Conservation (phyloP, 306 rosid species). For the Begonia loranthoides region DNA sequence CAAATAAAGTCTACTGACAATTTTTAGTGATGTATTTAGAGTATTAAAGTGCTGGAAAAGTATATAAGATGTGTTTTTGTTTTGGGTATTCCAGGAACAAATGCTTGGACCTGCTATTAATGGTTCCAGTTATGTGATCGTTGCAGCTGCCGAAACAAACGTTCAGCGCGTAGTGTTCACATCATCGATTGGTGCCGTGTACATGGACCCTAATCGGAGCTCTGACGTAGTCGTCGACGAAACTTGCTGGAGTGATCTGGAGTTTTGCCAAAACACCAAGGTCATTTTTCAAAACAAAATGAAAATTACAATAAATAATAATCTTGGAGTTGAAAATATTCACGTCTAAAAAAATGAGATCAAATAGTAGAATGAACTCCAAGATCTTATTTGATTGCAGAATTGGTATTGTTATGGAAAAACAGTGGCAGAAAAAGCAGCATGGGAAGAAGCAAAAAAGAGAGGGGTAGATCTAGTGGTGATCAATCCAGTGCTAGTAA, state of each 20-base stretch:
- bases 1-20: neutral
- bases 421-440: slow-evolving; percentile 69
- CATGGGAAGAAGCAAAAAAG: slow-evolving; percentile 56
- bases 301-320: neutral
- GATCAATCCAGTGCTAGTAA: slow-evolving; percentile 69
- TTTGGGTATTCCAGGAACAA: slow-evolving; percentile 25
- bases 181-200: slow-evolving; percentile 8
- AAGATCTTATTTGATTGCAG: slow-evolving; percentile 12
- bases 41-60: no score
- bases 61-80: no score
- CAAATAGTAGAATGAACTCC: no score
- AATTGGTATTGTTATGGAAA: slow-evolving; percentile 92
- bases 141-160: slow-evolving; percentile 52
- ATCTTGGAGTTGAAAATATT: no score
- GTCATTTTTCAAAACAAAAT: slow-evolving; percentile 5
- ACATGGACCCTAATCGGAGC: slow-evolving; percentile 58
- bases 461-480: slow-evolving; percentile 56
- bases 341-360: no score
- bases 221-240: slow-evolving; percentile 59
- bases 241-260: slow-evolving; percentile 81
- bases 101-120: slow-evolving; percentile 70
- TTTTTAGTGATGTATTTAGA: no score
- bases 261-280: slow-evolving; percentile 83
- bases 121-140: slow-evolving; percentile 60
- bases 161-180: slow-evolving; percentile 81